phyloP scores from a whole-genome alignment of 2,329 filamentous ascomycete species.

The Ophiocordyceps camponoti-rufipedis region DNA sequence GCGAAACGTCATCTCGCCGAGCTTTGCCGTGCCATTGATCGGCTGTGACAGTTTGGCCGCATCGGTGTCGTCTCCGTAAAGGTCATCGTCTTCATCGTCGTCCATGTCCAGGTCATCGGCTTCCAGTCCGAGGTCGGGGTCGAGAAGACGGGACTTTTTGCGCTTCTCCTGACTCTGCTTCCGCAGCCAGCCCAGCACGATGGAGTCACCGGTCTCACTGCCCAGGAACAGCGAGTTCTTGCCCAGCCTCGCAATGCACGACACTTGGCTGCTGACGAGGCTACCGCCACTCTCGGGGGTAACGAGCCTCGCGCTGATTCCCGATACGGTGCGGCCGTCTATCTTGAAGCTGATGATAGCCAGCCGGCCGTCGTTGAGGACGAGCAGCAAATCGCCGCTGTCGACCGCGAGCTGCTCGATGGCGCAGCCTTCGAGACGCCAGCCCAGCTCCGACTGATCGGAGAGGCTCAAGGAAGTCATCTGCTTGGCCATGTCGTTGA shows the following conservation, averaged over 20 bases:
- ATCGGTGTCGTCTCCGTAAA: constrained; percentile 44
- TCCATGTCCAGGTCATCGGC: constrained; percentile 32
- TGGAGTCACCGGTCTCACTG: constrained; percentile 66
- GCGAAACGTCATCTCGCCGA: constrained; percentile 53
- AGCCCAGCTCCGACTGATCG: constrained; percentile 65
- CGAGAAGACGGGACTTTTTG: constrained; percentile 41
- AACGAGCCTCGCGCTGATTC: constrained; percentile 55
- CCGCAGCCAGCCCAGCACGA: constrained; percentile 63
- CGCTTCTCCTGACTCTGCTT: constrained; percentile 46
- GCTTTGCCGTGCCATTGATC: constrained; percentile 23
- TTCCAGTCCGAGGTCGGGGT: constrained; percentile 31
- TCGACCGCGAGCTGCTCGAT: constrained; percentile 62
- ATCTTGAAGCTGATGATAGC: constrained; percentile 66
- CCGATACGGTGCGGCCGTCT: constrained; percentile 81
- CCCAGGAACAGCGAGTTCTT: constrained; percentile 64
- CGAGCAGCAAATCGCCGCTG: constrained; percentile 67
- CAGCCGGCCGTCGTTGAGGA: constrained; percentile 58
- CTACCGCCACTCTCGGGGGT: constrained; percentile 41
- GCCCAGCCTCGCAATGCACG: constrained; percentile 52
- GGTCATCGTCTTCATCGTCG: constrained; percentile 47
- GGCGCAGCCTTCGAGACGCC: constrained; percentile 66
- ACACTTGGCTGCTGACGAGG: constrained; percentile 41
- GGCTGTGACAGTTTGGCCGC: constrained; percentile 31
- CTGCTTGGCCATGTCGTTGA: constrained; percentile 77
- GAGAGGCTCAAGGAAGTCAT: constrained; percentile 68